phyloP scores from a whole-genome alignment of 768 basidiomycete genomes.

The Auricularia heimuer region DNA sequence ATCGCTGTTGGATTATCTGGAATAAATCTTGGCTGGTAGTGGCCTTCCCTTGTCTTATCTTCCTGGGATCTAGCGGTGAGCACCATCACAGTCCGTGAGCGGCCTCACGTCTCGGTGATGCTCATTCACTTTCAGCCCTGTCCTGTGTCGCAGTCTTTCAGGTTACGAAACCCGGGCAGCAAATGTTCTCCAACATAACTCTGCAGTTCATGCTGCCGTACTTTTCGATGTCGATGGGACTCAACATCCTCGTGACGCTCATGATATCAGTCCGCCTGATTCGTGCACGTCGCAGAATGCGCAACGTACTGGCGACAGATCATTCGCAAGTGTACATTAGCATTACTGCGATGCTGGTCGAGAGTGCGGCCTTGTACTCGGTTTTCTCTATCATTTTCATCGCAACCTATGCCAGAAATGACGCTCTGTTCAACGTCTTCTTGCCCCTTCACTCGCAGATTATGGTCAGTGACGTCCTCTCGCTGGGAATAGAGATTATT shows the following conservation, averaged over 20 bases:
- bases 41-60: neutral
- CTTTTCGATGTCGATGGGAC: constrained; percentile 17
- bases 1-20: neutral
- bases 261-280: constrained; percentile 24
- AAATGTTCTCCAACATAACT: neutral
- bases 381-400: constrained; percentile 22
- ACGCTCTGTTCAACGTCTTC: no score
- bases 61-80: neutral
- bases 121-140: neutral
- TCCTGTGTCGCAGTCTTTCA: neutral
- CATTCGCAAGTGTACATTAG: neutral
- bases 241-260: constrained; percentile 27
- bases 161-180: neutral
- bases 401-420: constrained; percentile 17
- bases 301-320: constrained; percentile 11
- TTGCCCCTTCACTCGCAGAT: no score
- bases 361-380: constrained; percentile 25
- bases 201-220: neutral
- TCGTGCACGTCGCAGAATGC: constrained; percentile 5
- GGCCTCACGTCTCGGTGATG: neutral
- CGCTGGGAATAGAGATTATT: no score
- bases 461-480: no score
- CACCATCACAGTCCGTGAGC: neutral
- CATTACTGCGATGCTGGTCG: constrained; percentile 22
- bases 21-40: neutral